phyloP scores from a whole-genome alignment of 768 basidiomycete species.

The Kwoniella dendrophila region DNA sequence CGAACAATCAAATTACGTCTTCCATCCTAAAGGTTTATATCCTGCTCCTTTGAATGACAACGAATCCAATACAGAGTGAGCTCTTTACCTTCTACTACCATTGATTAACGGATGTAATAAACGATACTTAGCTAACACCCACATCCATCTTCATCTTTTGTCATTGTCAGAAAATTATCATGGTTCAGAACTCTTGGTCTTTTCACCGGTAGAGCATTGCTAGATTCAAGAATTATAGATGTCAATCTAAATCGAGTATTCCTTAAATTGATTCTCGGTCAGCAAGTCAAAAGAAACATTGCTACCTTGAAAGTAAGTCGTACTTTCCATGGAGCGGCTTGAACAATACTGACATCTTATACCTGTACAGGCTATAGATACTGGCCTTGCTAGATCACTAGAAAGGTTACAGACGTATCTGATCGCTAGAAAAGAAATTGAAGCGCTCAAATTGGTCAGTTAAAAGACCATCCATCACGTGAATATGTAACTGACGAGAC shows the following conservation, averaged over 20 bases:
- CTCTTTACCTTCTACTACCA: background rate
- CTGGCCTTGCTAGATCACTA: conserved; percentile 81
- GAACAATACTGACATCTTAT: background rate
- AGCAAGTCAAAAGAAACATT: conserved; percentile 78
- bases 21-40: conserved; percentile 82
- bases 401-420: conserved; percentile 68
- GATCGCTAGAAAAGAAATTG: conserved; percentile 60
- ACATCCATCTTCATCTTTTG: too few relatives aligned
- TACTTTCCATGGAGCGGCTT: background rate
- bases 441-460: conserved; percentile 56
- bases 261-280: conserved; percentile 83
- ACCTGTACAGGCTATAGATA: conserved; percentile 72
- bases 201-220: conserved; percentile 93
- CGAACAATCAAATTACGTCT: conserved; percentile 71
- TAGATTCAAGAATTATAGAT: conserved; percentile 97
- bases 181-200: conserved; percentile 89
- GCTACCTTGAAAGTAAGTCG: conserved; percentile 73
- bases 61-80: conserved; percentile 18
- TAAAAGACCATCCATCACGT: background rate
- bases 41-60: conserved; percentile 66
- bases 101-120: too few relatives aligned
- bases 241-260: conserved; percentile 94
- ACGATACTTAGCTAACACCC: too few relatives aligned
- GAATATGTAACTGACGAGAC: background rate
- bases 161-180: too few relatives aligned